A percentile compares a stretch with the other conserved stretches of the same genome.
phyloP scores from a whole-genome alignment of 1,139 yeast species.

The Debaryomycetaceae sp. region DNA sequence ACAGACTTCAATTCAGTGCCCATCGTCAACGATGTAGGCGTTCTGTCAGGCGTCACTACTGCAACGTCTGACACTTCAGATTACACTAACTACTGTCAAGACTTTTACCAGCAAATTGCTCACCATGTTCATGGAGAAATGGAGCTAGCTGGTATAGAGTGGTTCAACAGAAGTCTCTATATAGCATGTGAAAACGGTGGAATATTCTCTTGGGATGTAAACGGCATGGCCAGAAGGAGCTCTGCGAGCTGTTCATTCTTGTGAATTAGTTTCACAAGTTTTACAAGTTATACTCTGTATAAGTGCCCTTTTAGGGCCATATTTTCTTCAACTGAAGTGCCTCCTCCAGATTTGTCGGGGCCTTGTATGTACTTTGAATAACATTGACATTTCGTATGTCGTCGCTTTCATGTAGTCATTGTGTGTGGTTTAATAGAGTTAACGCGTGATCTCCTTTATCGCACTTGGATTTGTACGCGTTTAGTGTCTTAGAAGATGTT shows the following conservation, averaged over 20 bases:
- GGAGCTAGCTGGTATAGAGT: conserved; percentile 44
- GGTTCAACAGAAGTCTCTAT: conserved; percentile 32
- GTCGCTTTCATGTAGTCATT: no score
- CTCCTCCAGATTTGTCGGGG: no score
- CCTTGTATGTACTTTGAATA: no score
- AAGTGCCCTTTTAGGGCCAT: no score
- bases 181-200: conserved; percentile 48
- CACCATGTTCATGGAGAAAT: conserved; percentile 47
- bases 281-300: not conserved
- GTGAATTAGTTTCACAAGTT: no score
- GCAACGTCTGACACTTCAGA: conserved; percentile 4
- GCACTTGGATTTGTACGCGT: conserved; percentile 1
- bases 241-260: conserved; percentile 35
- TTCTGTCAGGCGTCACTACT: conserved; percentile 1
- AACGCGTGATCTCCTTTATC: not conserved
- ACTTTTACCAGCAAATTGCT: conserved; percentile 24
- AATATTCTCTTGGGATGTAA: conserved; percentile 41
- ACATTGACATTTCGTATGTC: no score
- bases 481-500: conserved; percentile 1
- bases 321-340: no score
- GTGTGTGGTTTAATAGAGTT: no score
- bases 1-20: not conserved
- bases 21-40: not conserved
- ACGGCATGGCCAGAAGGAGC: conserved; percentile 38
- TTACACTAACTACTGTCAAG: conserved; percentile 10